Base-by-base conservation (phyloP, 2,329 filamentous ascomycete genomes). In the Claviceps humidiphila region DNA sequence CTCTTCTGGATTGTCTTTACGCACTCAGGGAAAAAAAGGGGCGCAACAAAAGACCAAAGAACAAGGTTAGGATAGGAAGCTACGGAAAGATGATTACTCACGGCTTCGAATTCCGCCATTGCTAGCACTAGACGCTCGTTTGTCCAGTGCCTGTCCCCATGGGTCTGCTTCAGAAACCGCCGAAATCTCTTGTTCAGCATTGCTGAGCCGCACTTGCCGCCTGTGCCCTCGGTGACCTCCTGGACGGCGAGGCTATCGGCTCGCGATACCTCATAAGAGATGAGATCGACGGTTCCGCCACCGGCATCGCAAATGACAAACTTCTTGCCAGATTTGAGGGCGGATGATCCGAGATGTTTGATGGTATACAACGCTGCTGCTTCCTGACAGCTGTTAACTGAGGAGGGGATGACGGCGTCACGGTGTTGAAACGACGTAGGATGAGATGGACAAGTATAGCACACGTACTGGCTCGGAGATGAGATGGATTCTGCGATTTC, bases 241-340 rank as follows among this genome's bases (percentile, higher is more conserved):
- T 68, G 66, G n/a, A 78, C 64, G 53, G 72, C 66, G 6, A 77
- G 62, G 16, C 67, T 65, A 2, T 69, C 63, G 3, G 74, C 58
- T 9, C 64, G 62, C 2, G 63, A 68, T 41, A 78, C 69, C 52
- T 72, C 70, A 55, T 78, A 78, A 6, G 72, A 74, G 53, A 78
- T 77, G 20, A 78, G 63, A 59, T 79, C 76, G 1, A 75, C 74
- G 1, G 74, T 77, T 24, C 75, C 76, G 38, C 76, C 76, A 11
- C 75, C 75, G 20, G 75, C 75, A 56, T 79, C 76, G 41, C 75
- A 75, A 2, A 78, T 69, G 14, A 78, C 71, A 49, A 78, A 74
- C 17, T 68, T 72, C 41, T 75, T 72, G 24, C 70, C 71, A 13
- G 70, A 58, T 54, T 71, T 64, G 42, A 75, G 59, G 1, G 66